A percentile compares a stretch with the other conserved stretches of the same genome.
These are phyloP conservation scores for Micractinium conductrix DNA, from an alignment of 139 green algal species.

Conservation along the genomic window DNA sequence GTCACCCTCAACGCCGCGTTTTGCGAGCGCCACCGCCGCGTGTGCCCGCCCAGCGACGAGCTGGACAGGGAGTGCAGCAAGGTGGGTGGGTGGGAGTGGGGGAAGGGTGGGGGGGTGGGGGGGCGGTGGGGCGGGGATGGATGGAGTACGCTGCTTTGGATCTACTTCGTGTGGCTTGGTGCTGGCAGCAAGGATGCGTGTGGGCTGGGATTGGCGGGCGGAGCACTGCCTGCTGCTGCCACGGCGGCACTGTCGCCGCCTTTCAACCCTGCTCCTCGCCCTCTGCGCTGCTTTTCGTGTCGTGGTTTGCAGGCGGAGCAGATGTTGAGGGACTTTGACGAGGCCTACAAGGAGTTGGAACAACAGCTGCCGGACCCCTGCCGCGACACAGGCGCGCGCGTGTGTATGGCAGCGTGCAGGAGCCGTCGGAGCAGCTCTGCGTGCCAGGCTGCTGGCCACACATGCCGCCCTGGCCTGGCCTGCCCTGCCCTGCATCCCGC, in stretches of 20 bases:
- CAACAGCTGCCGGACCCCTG: slow-evolving; percentile 38
- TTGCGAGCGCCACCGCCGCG: slow-evolving; percentile 74
- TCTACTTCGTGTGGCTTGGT: too few relatives aligned
- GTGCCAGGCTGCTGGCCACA: not conserved
- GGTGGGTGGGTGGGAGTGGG: slow-evolving; percentile 39
- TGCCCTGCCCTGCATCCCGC: not conserved
- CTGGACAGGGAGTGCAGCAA: slow-evolving; percentile 68
- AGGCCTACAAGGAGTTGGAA: slow-evolving; percentile 1
- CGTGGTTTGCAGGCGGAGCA: slow-evolving; percentile 6
- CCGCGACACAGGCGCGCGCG: slow-evolving; percentile 5
- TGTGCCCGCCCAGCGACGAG: slow-evolving; percentile 71
- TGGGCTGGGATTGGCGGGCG: too few relatives aligned
- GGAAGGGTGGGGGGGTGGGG: not conserved
- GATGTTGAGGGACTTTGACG: slow-evolving; percentile 30
- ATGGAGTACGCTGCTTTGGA: not conserved
- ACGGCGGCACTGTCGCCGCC: too few relatives aligned
- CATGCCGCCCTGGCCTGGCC: not conserved
- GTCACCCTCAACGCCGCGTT: slow-evolving; percentile 83
- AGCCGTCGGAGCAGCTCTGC: too few relatives aligned
- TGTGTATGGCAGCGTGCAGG: too few relatives aligned
- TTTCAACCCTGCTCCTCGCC: too few relatives aligned
- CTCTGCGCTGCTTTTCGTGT: too few relatives aligned
- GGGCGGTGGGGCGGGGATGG: too few relatives aligned
- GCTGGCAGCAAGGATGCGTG: too few relatives aligned
- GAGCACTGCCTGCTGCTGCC: too few relatives aligned